Evolutionary conservation across 805 yeast genomes (phyloP), one percentile per base, ranked within the genome.

Genomic region (Komagataella pseudopastoris): DNA sequence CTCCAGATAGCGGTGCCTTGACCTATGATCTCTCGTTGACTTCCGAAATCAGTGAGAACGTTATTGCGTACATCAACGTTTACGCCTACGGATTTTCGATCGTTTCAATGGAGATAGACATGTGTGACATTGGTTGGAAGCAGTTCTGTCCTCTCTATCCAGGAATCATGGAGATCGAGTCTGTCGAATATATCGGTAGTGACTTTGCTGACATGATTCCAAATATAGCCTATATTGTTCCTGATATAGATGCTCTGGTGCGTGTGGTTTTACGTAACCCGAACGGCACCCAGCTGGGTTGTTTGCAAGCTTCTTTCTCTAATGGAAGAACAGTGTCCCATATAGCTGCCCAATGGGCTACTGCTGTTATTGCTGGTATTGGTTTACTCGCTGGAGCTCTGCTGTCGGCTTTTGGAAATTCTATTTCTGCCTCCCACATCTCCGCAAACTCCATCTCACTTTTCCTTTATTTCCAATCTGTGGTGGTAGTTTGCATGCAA

Each of bases 71-170:
- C 50, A 71, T 87, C 22, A 79, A 77, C 47, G 86, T 89, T 12
- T 88, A 80, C 60, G 96, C 96, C 3, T 90, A 88, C 63, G 97
- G 97, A 0, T 83, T 89, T 68, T 67, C 71, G 53, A 76, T 88
- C 61, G 81, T 88, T 56, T 65, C 74, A 5, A 70, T 74, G 58
- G 60, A 63, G 1, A 64, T 89, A 50, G 77, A 88, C 60, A 69
- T 88, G 53, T 90, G 97, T 70, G 52, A 55, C 30, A 66, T 78
- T 50, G 78, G 78, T 36, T 83, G 95, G 85, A 85, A 84, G 61
- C 95, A 90, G 69, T 86, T 90, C 63, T 90, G 97, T 67, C 96
- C 96, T 1, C 64, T 90, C 39, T 81, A 73, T 58, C 90, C 96
- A 0, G 96, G 96, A 36, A 68, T 78, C 45, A 77, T 90, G 61